Base-by-base conservation (phyloP, 441 rosid genomes). In the Euphorbia celastroides region DNA sequence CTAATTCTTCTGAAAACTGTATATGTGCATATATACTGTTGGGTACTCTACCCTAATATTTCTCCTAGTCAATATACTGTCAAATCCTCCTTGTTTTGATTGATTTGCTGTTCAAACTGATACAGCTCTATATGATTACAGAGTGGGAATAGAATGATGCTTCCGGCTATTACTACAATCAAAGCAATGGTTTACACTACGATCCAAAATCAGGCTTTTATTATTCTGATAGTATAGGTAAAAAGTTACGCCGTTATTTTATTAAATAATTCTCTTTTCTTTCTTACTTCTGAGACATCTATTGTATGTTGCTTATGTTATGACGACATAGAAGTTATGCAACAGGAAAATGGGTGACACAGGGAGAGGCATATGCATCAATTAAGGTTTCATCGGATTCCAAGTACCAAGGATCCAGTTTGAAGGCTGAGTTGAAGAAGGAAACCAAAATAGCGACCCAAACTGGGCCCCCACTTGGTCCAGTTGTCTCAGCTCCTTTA, bases 161-260 rank as follows among this genome's bases (percentile, higher is more conserved):
- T 71, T 87, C 93, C 0, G 88, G 96, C 34, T 93, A 93, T 77
- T 83, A 88, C 81, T 80, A 80, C 79, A 86, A 83, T 66, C 70
- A 65, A 62, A 76, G 66, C 58, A 84, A 77, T 59, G 90, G 95
- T 22, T 77, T 93, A 23, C 80, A 74, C 73, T 84, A 83, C 54
- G 97, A 93, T 73, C 81, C 95, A 48, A 84, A 90, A 62, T 93
- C 97, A 3, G 93, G 95, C 68, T 93, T 93, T 75, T 90, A 90
- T 79, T 89, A 84, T 73, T 80, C 89, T 56, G 98, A 90, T 72
- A 64, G 85, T 22, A 82, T 93, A 80, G 98, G 96, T 87, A 86
- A 31, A 72, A 26, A 46, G 13, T 41, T 5, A 19, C 22, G 51
- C n/a, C 14, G 6, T 50, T 52, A 48, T 12, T 31, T 34, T 66